These are phyloP conservation scores for Blastocystis sp. DNA, from an alignment of 352 stramenopile species.

Conservation along the genomic window DNA sequence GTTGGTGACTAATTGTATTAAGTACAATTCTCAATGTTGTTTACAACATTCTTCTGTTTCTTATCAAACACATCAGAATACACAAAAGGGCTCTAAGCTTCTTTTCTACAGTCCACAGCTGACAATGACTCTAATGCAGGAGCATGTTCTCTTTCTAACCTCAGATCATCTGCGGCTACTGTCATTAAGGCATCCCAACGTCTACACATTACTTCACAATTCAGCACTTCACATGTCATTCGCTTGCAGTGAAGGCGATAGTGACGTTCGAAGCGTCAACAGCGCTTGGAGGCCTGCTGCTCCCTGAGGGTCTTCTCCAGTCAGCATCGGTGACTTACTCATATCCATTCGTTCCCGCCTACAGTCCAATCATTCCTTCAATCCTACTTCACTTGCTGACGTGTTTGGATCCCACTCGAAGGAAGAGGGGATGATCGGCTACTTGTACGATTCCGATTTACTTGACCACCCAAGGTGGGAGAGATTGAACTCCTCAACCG, in stretches of 20 bases:
- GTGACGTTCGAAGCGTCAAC: constrained; percentile 28
- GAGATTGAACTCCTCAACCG: not conserved
- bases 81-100: not conserved
- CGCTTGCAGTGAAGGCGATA: constrained; percentile 3
- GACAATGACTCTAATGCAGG: not conserved
- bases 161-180: not conserved
- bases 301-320: constrained; percentile 36
- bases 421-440: not conserved
- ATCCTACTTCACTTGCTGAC: not conserved
- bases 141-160: not conserved
- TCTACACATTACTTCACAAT: not conserved
- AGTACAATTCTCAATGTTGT: constrained; percentile 16
- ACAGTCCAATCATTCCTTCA: not conserved
- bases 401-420: not conserved
- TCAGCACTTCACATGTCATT: constrained; percentile 10
- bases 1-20: not conserved
- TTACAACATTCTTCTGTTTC: constrained; percentile 28
- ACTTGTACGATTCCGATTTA: not conserved
- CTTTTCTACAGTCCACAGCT: no score
- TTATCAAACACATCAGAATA: constrained; percentile 52
- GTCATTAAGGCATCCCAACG: constrained; percentile 29
- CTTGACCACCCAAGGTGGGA: not conserved
- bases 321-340: constrained; percentile 37
- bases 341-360: not conserved
- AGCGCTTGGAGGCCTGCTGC: constrained; percentile 31